A percentile compares a stretch with the other conserved stretches of the same genome.
Conservation (phyloP, 2,329 filamentous ascomycete species). For the Claviceps fusiformis region DNA sequence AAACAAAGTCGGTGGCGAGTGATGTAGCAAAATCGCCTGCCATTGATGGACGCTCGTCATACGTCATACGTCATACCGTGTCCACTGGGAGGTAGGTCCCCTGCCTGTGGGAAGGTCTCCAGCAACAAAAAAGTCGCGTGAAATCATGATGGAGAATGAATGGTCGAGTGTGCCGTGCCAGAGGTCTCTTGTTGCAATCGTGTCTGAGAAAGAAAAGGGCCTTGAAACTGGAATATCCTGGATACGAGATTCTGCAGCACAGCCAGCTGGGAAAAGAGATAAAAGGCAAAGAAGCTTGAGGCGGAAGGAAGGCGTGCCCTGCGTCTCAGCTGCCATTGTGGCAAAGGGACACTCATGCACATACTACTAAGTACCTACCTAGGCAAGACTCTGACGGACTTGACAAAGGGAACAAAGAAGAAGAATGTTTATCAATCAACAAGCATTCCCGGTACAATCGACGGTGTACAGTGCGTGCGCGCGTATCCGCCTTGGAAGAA, state of each 20-base stretch:
- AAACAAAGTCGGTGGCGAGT: background rate
- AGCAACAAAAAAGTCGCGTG: background rate
- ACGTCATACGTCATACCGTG: background rate
- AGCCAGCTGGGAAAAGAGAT: background rate
- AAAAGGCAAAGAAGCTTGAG: background rate
- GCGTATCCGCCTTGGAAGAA: no score
- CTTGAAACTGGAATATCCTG: background rate
- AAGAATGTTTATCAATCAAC: no score
- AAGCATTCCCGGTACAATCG: background rate
- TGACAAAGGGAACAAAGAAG: background rate
- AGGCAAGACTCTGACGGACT: background rate
- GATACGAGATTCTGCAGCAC: background rate
- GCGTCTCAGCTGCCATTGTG: background rate
- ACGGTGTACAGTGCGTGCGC: no score
- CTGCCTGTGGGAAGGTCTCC: no score
- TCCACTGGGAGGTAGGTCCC: background rate
- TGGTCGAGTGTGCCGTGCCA: background rate
- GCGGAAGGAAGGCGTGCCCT: background rate
- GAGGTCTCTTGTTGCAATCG: background rate
- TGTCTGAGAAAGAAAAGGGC: background rate
- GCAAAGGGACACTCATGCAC: background rate
- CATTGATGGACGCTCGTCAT: background rate
- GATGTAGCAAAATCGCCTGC: background rate
- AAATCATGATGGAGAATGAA: background rate
- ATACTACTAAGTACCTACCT: no score